phyloP scores from a whole-genome alignment of 1,284 basidiomycete genomes.

The Moesziomyces sp. region DNA sequence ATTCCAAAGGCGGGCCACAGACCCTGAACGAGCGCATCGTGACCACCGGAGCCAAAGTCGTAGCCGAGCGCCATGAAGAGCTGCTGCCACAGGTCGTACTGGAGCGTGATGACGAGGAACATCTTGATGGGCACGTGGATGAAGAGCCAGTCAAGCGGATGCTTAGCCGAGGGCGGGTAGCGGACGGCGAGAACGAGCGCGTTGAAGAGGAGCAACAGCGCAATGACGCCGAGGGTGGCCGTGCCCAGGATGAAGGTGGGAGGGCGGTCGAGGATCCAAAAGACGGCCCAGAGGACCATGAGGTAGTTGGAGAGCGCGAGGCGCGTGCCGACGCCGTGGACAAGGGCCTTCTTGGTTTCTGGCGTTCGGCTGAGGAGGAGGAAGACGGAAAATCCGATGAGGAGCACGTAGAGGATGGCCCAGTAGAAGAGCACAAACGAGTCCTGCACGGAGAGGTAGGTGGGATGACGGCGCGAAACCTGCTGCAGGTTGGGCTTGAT shows the following conservation, averaged over 20 bases:
- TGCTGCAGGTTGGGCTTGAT: slow-evolving; percentile 48
- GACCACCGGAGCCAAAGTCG: slow-evolving; percentile 57
- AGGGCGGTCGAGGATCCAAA: slow-evolving; percentile 74
- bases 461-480: slow-evolving; percentile 71
- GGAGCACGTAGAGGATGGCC: slow-evolving; percentile 69
- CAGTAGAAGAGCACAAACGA: slow-evolving; percentile 77
- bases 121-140: slow-evolving; percentile 71
- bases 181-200: slow-evolving; percentile 48
- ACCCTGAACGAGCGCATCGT: slow-evolving; percentile 33
- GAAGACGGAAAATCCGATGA: slow-evolving; percentile 83
- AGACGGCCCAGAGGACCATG: slow-evolving; percentile 83
- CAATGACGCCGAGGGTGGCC: slow-evolving; percentile 45
- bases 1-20: slow-evolving; percentile 59
- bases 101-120: slow-evolving; percentile 70
- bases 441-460: slow-evolving; percentile 78
- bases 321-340: slow-evolving; percentile 78
- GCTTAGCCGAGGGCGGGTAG: slow-evolving; percentile 65
- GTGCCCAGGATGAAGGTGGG: slow-evolving; percentile 52
- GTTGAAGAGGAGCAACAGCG: slow-evolving; percentile 55
- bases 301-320: slow-evolving; percentile 83
- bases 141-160: slow-evolving; percentile 71
- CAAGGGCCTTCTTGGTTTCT: slow-evolving; percentile 75
- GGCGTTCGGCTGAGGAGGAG: slow-evolving; percentile 77
- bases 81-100: slow-evolving; percentile 70
- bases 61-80: slow-evolving; percentile 71